These are phyloP conservation scores for Closterium sp. DNA, from an alignment of 139 green algal genomes.

Conservation along the genomic window DNA sequence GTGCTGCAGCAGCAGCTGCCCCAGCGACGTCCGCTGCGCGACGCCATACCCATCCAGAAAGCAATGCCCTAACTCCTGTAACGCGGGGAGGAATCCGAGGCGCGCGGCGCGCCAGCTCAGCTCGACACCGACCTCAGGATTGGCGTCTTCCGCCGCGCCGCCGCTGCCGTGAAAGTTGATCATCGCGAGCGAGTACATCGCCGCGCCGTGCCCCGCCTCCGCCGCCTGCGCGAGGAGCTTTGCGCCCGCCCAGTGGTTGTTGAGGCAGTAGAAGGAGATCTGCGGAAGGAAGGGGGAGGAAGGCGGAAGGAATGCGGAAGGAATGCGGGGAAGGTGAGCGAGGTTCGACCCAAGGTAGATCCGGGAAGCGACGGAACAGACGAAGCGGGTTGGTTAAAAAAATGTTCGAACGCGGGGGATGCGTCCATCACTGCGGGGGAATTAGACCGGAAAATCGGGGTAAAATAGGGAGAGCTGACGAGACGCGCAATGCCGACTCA, in stretches of 20 bases:
- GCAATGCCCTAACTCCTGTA: slow-evolving; percentile 52
- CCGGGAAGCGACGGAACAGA: too few species aligned
- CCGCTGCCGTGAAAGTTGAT: slow-evolving; percentile 54
- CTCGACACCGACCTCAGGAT: slow-evolving; percentile 8
- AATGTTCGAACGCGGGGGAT: too few species aligned
- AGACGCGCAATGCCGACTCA: background rate
- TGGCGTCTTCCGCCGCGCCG: slow-evolving; percentile 21
- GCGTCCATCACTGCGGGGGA: too few species aligned
- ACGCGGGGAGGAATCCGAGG: slow-evolving; percentile 2
- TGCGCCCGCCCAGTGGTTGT: slow-evolving; percentile 20
- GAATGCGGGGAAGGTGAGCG: background rate
- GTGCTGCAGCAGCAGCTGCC: slow-evolving; percentile 14
- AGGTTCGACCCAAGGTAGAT: too few species aligned
- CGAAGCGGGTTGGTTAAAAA: too few species aligned
- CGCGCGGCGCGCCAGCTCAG: slow-evolving; percentile 31
- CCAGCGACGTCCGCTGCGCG: background rate
- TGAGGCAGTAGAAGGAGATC: slow-evolving; percentile 44
- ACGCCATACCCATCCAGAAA: slow-evolving; percentile 33
- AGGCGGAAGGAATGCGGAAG: background rate
- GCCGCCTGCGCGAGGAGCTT: slow-evolving; percentile 35
- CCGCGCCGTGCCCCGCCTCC: slow-evolving; percentile 16
- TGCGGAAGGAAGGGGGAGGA: background rate
- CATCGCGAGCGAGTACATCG: slow-evolving; percentile 38
- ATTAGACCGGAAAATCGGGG: background rate
- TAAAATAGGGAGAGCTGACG: background rate